Evolutionary conservation across 2,329 filamentous ascomycete genomes (phyloP), one percentile per base, ranked within the genome.

Genomic region (Penicillium freii): DNA sequence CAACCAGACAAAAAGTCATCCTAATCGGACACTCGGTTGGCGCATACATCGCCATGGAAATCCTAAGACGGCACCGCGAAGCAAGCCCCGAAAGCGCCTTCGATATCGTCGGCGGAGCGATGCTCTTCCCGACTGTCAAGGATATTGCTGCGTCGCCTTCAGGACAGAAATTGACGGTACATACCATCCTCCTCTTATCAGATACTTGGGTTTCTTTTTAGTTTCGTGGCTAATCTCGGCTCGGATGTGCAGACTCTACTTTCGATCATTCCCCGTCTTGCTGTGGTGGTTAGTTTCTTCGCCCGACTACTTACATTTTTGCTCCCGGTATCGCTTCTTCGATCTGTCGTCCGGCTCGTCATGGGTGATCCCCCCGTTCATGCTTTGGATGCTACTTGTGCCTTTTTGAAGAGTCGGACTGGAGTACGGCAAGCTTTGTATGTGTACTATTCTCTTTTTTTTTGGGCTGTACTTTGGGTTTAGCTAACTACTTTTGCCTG

Each of bases 21-120:
- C 75, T 92, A 17, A 82, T 89, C 49, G 89, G 88, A 4, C 89
- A 92, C 72, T 91, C 88, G 0, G 87, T 92, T 1, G 89, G 89
- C 25, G 78, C 84, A 10, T 92, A 89, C 69, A 87, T 92, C 21
- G 77, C 82, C 3, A 82, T 91, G 61, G 88, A 92, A 70, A 75
- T 89, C 31, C 82, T 90, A 47, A 78, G 85, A 59, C 78, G 84
- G 10, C 81, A 86, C 60, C 75, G 80, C 36, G 76, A 76, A 38
- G 49, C 52, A 43, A n/a, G 2, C 33, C 36, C 27, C 17, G 3
- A 15, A 5, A 57, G 54, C 7, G 59, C 65, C 11, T 75, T 78
- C 44, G 73, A 76, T 57, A 73, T 80, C 25, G 65, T 75, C 31
- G 76, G 77, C 0, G 88, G 82, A 1, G 78, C 91, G 42, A 78